Conservation (phyloP, 441 rosid genomes). For the Lepidium campestre region DNA sequence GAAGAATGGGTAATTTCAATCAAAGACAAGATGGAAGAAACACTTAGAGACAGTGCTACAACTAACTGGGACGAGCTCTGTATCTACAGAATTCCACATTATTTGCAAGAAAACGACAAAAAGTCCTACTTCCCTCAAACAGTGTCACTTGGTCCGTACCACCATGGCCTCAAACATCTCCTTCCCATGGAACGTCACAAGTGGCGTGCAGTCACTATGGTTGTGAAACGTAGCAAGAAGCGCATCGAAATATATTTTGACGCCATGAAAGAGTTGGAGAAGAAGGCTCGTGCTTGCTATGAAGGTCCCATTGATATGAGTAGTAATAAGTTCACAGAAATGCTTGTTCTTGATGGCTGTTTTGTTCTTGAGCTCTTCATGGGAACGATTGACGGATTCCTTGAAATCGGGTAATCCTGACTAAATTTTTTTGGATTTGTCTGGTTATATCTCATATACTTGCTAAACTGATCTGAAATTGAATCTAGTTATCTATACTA, state of each 20-base stretch:
- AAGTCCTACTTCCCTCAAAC: slow-evolving; percentile 71
- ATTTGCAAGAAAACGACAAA: slow-evolving; percentile 63
- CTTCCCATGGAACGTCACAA: slow-evolving; percentile 72
- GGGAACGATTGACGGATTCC: slow-evolving; percentile 60
- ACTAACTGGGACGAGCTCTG: slow-evolving; percentile 49
- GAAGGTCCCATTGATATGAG: slow-evolving; percentile 48
- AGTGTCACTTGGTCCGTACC: slow-evolving; percentile 78
- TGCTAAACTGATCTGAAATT: background rate
- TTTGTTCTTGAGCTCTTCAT: slow-evolving; percentile 66
- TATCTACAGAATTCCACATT: slow-evolving; percentile 67
- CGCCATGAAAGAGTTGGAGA: slow-evolving; percentile 58
- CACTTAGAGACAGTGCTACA: slow-evolving; percentile 42
- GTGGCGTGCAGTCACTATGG: slow-evolving; percentile 63
- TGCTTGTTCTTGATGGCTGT: slow-evolving; percentile 81
- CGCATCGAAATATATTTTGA: slow-evolving; percentile 51
- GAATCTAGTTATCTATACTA: too few relatives aligned
- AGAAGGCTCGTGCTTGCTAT: slow-evolving; percentile 60
- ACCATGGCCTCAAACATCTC: slow-evolving; percentile 54
- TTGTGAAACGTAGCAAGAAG: slow-evolving; percentile 45
- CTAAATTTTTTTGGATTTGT: background rate
- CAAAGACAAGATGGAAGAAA: slow-evolving; percentile 51
- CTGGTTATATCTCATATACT: background rate
- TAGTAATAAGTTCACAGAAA: slow-evolving; percentile 67
- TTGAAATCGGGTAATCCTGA: slow-evolving; percentile 30
- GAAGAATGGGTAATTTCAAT: slow-evolving; percentile 67